A percentile compares a stretch with the other conserved stretches of the same genome.
These are phyloP conservation scores for Aristolochia fimbriata DNA, from an alignment of 164 flowering plant genomes.

Conservation along the genomic window DNA sequence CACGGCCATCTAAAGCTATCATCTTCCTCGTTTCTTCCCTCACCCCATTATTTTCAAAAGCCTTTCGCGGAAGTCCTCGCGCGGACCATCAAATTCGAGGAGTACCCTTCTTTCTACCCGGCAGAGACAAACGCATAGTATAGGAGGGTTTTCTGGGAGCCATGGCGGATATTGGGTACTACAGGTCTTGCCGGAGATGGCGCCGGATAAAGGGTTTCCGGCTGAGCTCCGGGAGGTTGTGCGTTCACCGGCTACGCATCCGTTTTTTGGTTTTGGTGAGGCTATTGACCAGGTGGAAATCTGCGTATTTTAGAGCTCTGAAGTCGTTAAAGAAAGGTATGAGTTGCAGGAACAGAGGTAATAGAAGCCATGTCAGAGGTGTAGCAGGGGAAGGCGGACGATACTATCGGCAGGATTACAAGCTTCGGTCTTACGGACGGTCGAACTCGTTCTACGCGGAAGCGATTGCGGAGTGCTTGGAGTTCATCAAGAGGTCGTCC, in stretches of 20 bases:
- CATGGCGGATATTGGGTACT: slow-evolving; percentile 9
- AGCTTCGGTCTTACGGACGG: slow-evolving; percentile 24
- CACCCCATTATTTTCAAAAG: background rate
- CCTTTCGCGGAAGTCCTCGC: background rate
- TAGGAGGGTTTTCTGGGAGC: too few species aligned
- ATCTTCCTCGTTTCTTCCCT: slow-evolving; percentile 11
- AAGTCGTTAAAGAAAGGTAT: slow-evolving; percentile 13
- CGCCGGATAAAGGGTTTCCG: slow-evolving; percentile 20
- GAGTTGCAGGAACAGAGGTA: background rate
- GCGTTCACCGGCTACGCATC: slow-evolving; percentile 22
- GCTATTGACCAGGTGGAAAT: slow-evolving; percentile 24
- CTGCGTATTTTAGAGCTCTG: slow-evolving; percentile 21
- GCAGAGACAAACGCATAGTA: too few species aligned
- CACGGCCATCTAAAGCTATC: background rate
- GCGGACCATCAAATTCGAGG: background rate
- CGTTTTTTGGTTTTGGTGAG: slow-evolving; percentile 28
- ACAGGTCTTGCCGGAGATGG: slow-evolving; percentile 6
- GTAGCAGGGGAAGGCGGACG: background rate
- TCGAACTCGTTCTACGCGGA: slow-evolving; percentile 63
- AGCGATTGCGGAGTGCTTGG: slow-evolving; percentile 78
- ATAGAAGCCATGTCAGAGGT: slow-evolving; percentile 6
- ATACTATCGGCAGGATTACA: background rate
- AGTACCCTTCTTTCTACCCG: background rate
- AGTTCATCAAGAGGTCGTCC: slow-evolving; percentile 48
- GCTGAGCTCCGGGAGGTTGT: slow-evolving; percentile 26